Conservation (phyloP, 352 stramenopile species). For the Blastocystis sp. region DNA sequence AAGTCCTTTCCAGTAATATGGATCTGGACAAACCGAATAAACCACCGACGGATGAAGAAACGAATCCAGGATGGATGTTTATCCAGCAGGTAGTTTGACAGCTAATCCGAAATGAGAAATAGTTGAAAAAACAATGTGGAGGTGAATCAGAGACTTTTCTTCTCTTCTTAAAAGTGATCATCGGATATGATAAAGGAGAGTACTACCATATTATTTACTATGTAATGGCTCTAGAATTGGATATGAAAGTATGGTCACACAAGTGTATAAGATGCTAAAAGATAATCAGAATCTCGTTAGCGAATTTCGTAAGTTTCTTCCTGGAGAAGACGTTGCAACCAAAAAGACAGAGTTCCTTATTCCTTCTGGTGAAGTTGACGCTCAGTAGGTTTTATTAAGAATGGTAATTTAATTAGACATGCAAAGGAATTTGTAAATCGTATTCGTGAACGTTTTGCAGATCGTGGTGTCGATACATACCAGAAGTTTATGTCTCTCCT, state of each 20-base stretch:
- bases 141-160: not conserved
- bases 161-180: conserved; percentile 7
- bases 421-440: not conserved
- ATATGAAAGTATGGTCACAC: not conserved
- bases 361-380: not conserved
- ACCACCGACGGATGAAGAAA: not conserved
- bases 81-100: not conserved
- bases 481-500: conserved; percentile 19
- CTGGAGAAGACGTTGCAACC: not conserved
- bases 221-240: not conserved
- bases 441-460: conserved; percentile 24
- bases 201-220: not conserved
- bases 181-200: not conserved
- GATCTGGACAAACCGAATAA: not conserved
- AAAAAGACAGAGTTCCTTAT: not conserved
- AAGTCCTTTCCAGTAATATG: not conserved
- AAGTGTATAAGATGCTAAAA: not conserved
- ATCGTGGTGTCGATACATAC: not conserved
- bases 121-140: conserved; percentile 25
- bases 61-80: not conserved
- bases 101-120: not conserved
- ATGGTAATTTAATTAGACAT: not conserved
- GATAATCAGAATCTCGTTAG: not conserved
- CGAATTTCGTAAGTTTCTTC: conserved; percentile 23
- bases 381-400: not conserved